A percentile compares a stretch with the other conserved stretches of the same genome.
phyloP scores from a whole-genome alignment of 73 alveolate genomes.

The Stentor coeruleus region DNA sequence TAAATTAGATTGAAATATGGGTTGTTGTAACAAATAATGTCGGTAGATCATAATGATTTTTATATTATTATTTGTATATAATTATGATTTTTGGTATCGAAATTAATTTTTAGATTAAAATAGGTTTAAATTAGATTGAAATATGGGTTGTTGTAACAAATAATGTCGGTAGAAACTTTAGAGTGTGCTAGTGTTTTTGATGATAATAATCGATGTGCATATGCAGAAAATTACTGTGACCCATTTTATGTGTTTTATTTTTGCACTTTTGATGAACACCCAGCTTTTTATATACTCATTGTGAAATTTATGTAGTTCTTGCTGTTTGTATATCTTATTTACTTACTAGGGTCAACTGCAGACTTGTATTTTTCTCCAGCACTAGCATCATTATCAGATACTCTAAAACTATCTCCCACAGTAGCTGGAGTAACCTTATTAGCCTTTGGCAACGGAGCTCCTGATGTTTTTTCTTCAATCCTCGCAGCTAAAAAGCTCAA shows the following conservation, averaged over 20 bases:
- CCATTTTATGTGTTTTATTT: slow-evolving; percentile 23
- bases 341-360: slow-evolving; percentile 68
- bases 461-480: slow-evolving; percentile 93
- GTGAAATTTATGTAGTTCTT: slow-evolving; percentile 19
- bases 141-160: no score
- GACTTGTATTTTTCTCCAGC: slow-evolving; percentile 74
- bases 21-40: no score
- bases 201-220: background rate
- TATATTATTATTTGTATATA: background rate
- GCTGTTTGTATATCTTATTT: slow-evolving; percentile 30
- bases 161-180: background rate
- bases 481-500: slow-evolving; percentile 76
- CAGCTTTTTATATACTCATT: slow-evolving; percentile 7
- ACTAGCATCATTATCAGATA: slow-evolving; percentile 37
- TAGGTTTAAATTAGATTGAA: no score
- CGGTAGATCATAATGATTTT: background rate
- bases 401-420: slow-evolving; percentile 48
- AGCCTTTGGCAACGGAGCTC: slow-evolving; percentile 99
- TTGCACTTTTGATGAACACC: slow-evolving; percentile 27
- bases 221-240: background rate
- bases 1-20: no score
- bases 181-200: slow-evolving; percentile 1
- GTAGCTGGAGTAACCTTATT: slow-evolving; percentile 87
- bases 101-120: no score
- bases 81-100: no score